Base-by-base conservation (phyloP, 169 alveolate species). In the Nephromyces sp. region DNA sequence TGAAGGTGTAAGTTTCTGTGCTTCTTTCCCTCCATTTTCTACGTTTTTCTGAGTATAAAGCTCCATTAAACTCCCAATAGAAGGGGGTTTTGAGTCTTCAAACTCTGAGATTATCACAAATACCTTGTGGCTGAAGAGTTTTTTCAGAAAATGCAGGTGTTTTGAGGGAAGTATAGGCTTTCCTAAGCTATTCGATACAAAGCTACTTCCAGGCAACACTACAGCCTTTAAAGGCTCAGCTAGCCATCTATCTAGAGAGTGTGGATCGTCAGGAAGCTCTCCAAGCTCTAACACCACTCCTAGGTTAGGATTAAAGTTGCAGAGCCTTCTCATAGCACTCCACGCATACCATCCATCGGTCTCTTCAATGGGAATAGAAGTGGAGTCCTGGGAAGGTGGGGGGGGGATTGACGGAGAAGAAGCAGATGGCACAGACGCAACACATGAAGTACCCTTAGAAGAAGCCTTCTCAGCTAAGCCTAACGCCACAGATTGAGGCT, bases 151-250 rank as follows among this genome's bases (percentile, higher is more conserved):
- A n/a, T 15, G 25, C 57, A 15, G 15, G 57, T 43, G 57, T 15
- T 15, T n/a, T n/a, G 57, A 43, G 25, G 57, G n/a, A 15, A 43
- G n/a, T 15, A 43, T n/a, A 15, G 57, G 57, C 25, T 43, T 15
- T 15, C 57, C 57, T 43, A 15, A 15, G n/a, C 57, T 15, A 43
- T 43, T 24, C n/a, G 52, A 68, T 6, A 57, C 32, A 32, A 75
- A 75, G 34, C 33, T 27, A 30, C 74, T 6, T 1, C 74, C 52
- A 21, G 82, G 64, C 25, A 75, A 3, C 35, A 67, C 52, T 27
- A 69, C 25, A n/a, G 77, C 63, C 34, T 70, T 67, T n/a, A 75
- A 4, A 2, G 72, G 76, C 72, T 75, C 82, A 0, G 77, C 82
- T 21, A 67, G 32, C 82, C 82, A 75, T n/a, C 82, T 71, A 30